Evolutionary conservation across 129 eudicot species (phyloP), one percentile per base, ranked within the genome.

Genomic region (Escallonia rubra): DNA sequence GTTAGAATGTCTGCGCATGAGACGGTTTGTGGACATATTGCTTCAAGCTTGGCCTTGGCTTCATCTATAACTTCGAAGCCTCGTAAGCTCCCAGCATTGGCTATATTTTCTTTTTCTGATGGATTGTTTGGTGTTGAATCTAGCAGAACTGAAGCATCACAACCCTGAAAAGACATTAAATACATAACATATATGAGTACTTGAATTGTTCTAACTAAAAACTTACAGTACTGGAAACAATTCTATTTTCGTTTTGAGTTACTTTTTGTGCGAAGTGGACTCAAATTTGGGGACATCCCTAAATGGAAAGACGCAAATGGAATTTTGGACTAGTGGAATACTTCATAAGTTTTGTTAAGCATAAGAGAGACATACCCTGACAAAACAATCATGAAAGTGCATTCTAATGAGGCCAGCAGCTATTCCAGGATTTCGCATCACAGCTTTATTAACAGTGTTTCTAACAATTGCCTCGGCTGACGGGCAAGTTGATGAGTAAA

Each of bases 321-420:
- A 6, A 16, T 39, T 3, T 23, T 23, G 34, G 34, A 1, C 34
- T 23, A 1, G 1, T 23, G 34, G 34, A 23, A 1, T 23, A 23
- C 34, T 23, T 23, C 34, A 23, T 23, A 0, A 23, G 34, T 23
- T 23, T 23, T 49, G 11, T 38, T 7, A 10, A 40, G 34, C 4
- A 5, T 6, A 11, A 34, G 10, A 58, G 9, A 13, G 4, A 50
- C 51, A 16, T 76, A 77, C 81, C 81, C 81, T 76, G 2, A 82
- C 87, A 72, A 82, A 79, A 57, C 87, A 82, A 23, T 79, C 84
- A 14, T 78, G 87, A 62, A 79, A 83, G 40, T 79, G 80, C 80
- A 83, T 69, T 61, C 82, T 66, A 39, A 83, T 69, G 52, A 79
- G 64, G 43, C 85, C 82, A 4, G 80, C 80, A 48, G 77, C 82